A percentile compares a stretch with the other conserved stretches of the same genome.
Evolutionary conservation across 1,139 yeast genomes (phyloP).

Genomic region (Taphrina wiesneri): DNA sequence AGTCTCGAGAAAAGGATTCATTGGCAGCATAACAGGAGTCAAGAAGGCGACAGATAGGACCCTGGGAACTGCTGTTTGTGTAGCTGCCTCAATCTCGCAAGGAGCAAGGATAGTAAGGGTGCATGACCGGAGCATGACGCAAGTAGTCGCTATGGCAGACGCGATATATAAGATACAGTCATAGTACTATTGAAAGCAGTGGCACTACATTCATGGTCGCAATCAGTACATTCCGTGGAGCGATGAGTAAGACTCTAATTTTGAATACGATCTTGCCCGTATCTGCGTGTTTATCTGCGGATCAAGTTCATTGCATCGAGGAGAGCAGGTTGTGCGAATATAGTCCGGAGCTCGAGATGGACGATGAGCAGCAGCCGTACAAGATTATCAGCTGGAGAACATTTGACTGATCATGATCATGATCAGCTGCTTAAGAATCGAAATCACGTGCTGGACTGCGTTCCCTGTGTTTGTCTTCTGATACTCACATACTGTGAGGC

Average conservation of each 20-base stretch:
- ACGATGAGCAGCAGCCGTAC: no score
- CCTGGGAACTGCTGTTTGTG: conserved; percentile 74
- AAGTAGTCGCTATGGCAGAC: conserved; percentile 71
- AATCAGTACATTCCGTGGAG: no score
- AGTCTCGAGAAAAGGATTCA: conserved; percentile 81
- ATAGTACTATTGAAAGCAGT: background rate
- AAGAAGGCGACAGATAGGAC: conserved; percentile 59
- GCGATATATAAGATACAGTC: conserved; percentile 47
- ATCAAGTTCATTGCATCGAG: no score
- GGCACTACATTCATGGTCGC: no score
- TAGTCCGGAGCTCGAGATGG: no score
- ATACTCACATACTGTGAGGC: background rate
- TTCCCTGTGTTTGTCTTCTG: background rate
- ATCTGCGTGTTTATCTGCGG: no score
- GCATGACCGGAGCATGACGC: conserved; percentile 71
- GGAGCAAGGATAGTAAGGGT: conserved; percentile 83
- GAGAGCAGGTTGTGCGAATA: no score
- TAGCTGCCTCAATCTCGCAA: conserved; percentile 71
- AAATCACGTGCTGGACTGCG: conserved; percentile 14
- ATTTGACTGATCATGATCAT: no score
- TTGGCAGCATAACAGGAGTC: conserved; percentile 64
- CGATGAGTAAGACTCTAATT: no score
- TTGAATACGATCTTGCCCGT: no score
- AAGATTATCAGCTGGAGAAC: no score
- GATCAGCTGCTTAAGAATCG: no score